Percentiles rank a stretch among this genome's conserved stretches.
These are phyloP conservation scores for Camillea tinctor DNA, from an alignment of 2,329 filamentous ascomycete species.

Conservation along the genomic window DNA sequence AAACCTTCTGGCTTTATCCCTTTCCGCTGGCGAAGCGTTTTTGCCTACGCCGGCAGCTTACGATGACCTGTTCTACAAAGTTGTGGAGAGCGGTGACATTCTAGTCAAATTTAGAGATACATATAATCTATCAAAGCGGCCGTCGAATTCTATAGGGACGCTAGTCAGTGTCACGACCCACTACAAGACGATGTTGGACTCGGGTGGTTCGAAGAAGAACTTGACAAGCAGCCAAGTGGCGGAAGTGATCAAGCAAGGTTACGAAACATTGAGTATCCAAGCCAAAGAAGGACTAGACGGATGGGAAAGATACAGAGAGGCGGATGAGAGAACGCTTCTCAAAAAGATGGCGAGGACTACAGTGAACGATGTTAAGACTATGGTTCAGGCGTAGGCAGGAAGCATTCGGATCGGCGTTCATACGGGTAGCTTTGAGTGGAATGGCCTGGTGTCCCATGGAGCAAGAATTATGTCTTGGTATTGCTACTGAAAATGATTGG, in stretches of 20 bases:
- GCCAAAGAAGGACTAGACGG: conserved; percentile 81
- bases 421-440: neutral
- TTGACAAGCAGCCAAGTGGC: conserved; percentile 82
- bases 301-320: conserved; percentile 85
- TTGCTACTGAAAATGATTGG: no score
- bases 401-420: neutral
- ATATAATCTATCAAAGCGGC: conserved; percentile 60
- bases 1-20: conserved; percentile 77
- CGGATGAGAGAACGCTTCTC: conserved; percentile 76
- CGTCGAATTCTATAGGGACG: conserved; percentile 75
- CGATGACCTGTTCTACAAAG: conserved; percentile 97
- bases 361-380: conserved; percentile 59
- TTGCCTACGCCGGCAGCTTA: conserved; percentile 84
- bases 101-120: conserved; percentile 78
- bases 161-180: conserved; percentile 80
- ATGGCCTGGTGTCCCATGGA: neutral
- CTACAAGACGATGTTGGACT: conserved; percentile 75
- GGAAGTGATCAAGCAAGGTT: conserved; percentile 92
- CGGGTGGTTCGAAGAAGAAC: conserved; percentile 38
- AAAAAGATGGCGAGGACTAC: conserved; percentile 84
- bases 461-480: no score
- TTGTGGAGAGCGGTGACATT: conserved; percentile 86
- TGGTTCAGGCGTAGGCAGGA: conserved; percentile 42
- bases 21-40: conserved; percentile 87
- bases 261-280: conserved; percentile 91